Evolutionary conservation across 2,329 filamentous ascomycete species (phyloP).

Genomic region (Rutstroemia sp.): DNA sequence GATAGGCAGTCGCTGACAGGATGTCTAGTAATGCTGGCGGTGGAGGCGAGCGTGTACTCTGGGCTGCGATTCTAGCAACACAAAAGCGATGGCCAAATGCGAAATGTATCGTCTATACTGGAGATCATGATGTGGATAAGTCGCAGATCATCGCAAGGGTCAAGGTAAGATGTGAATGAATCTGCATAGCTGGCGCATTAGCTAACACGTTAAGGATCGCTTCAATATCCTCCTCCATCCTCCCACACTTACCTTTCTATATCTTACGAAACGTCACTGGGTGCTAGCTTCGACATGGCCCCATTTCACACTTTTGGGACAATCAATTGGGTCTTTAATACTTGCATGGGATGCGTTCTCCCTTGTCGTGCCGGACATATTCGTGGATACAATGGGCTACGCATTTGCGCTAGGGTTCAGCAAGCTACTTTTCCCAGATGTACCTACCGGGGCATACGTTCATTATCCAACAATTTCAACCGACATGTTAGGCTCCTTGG

Average conservation of each 20-base stretch:
- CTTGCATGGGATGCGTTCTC: conserved; percentile 89
- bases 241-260: conserved; percentile 79
- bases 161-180: conserved; percentile 40
- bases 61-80: conserved; percentile 88
- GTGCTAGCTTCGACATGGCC: conserved; percentile 85
- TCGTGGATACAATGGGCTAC: conserved; percentile 97
- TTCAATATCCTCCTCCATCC: conserved; percentile 90
- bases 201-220: conserved; percentile 47
- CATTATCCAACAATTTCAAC: conserved; percentile 98
- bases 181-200: background rate
- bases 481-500: conserved; percentile 85
- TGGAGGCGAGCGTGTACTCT: conserved; percentile 90
- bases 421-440: conserved; percentile 70
- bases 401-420: conserved; percentile 80
- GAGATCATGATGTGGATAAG: conserved; percentile 84
- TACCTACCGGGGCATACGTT: conserved; percentile 88
- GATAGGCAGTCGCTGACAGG: conserved; percentile 8
- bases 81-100: conserved; percentile 84
- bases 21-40: conserved; percentile 77
- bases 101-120: conserved; percentile 89
- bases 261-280: conserved; percentile 80
- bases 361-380: conserved; percentile 86
- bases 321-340: conserved; percentile 81
- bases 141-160: conserved; percentile 70
- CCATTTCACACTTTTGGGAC: conserved; percentile 86